phyloP scores from a whole-genome alignment of 257 asterid genomes.

The Dorcoceras hygrometricum region DNA sequence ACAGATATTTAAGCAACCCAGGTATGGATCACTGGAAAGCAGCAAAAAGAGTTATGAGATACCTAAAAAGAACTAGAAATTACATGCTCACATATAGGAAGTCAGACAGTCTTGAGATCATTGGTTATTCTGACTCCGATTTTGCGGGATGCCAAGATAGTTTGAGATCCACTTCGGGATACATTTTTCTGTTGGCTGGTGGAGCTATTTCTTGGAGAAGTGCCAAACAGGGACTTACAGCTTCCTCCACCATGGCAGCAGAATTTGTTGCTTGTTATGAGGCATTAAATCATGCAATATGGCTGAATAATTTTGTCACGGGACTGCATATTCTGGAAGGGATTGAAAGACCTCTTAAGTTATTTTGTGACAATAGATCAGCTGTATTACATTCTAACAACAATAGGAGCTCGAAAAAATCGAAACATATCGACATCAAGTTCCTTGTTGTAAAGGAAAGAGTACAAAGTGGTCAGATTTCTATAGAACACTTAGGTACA shows the following conservation, averaged over 20 bases:
- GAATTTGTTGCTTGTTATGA: not conserved
- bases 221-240: not conserved
- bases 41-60: not conserved
- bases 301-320: not conserved
- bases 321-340: not conserved
- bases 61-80: not conserved
- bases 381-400: not conserved
- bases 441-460: not conserved
- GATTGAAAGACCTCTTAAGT: not conserved
- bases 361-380: not conserved
- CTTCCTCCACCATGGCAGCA: not conserved
- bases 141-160: not conserved
- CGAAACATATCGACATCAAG: not conserved
- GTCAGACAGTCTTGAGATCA: no score
- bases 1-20: not conserved
- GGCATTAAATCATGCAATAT: not conserved
- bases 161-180: not conserved
- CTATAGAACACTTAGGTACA: not conserved
- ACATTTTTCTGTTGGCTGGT: not conserved
- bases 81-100: not conserved
- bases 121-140: no score
- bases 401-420: not conserved
- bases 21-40: not conserved
- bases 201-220: not conserved
- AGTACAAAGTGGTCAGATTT: not conserved